Percentiles rank a stretch among this genome's conserved stretches.
phyloP scores from a whole-genome alignment of 2,329 filamentous ascomycete genomes.

The Aspergillus thermomutatus region DNA sequence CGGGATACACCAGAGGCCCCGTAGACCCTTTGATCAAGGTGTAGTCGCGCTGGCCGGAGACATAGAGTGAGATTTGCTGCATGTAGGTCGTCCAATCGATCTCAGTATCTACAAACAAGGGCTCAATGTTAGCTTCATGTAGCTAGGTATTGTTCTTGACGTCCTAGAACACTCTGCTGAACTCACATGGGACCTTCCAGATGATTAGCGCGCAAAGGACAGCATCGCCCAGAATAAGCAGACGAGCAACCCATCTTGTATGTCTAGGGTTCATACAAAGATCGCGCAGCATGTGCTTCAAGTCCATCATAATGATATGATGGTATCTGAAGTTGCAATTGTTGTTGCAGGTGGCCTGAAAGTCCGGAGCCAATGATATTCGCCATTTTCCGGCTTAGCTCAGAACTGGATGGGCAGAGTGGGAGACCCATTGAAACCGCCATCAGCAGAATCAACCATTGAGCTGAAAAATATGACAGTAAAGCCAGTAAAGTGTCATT shows the following conservation, averaged over 20 bases:
- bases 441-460: neutral
- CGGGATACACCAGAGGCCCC: conserved; percentile 92
- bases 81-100: conserved; percentile 98
- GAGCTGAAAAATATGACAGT: neutral
- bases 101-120: conserved; percentile 70
- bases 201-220: conserved; percentile 71
- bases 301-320: conserved; percentile 26
- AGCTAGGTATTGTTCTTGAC: neutral
- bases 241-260: conserved; percentile 61
- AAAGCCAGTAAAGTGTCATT: neutral
- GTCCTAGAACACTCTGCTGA: conserved; percentile 4
- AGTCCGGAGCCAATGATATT: conserved; percentile 13
- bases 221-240: conserved; percentile 68
- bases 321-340: conserved; percentile 1
- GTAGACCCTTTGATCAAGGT: conserved; percentile 80
- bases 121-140: conserved; percentile 15
- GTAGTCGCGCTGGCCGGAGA: conserved; percentile 86
- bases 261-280: conserved; percentile 54
- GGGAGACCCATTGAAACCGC: neutral
- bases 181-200: conserved; percentile 77
- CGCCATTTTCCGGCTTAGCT: conserved; percentile 20
- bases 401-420: neutral
- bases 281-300: conserved; percentile 30
- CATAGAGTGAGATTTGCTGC: conserved; percentile 79
- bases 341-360: conserved; percentile 14